Conservation (phyloP, 2,329 filamentous ascomycete genomes). For the Aspergillus japonicus region DNA sequence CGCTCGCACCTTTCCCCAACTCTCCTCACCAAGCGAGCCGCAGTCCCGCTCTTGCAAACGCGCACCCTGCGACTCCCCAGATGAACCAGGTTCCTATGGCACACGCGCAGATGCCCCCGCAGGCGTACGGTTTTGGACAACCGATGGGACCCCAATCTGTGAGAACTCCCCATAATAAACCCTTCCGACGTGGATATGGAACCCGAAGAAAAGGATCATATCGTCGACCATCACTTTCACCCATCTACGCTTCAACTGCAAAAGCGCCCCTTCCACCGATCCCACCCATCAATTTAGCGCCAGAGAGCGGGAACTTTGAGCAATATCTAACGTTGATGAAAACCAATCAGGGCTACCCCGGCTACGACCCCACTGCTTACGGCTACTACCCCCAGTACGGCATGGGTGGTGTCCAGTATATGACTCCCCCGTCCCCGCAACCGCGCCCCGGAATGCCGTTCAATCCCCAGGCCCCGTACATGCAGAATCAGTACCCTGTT, state of each 20-base stretch:
- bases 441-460: slow-evolving; percentile 51
- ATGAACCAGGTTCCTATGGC: slow-evolving; percentile 69
- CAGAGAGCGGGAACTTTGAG: slow-evolving; percentile 69
- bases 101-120: slow-evolving; percentile 62
- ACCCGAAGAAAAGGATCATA: slow-evolving; percentile 35
- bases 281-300: slow-evolving; percentile 60
- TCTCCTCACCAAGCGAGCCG: slow-evolving; percentile 64
- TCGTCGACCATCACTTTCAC: slow-evolving; percentile 26
- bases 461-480: slow-evolving; percentile 49
- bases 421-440: slow-evolving; percentile 48
- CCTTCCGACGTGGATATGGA: slow-evolving; percentile 31
- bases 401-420: slow-evolving; percentile 35
- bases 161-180: slow-evolving; percentile 47
- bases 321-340: slow-evolving; percentile 65
- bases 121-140: slow-evolving; percentile 57
- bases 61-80: slow-evolving; percentile 68
- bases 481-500: slow-evolving; percentile 53
- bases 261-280: slow-evolving; percentile 19
- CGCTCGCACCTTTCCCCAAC: slow-evolving; percentile 55
- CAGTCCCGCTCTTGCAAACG: slow-evolving; percentile 65
- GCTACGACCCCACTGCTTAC: slow-evolving; percentile 31
- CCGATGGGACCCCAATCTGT: slow-evolving; percentile 61
- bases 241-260: slow-evolving; percentile 17
- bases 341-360: slow-evolving; percentile 61
- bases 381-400: slow-evolving; percentile 49